Percentiles rank a stretch among this genome's conserved stretches.
Conservation (phyloP, 768 basidiomycete genomes). For the Psilocybe subaeruginosa region DNA sequence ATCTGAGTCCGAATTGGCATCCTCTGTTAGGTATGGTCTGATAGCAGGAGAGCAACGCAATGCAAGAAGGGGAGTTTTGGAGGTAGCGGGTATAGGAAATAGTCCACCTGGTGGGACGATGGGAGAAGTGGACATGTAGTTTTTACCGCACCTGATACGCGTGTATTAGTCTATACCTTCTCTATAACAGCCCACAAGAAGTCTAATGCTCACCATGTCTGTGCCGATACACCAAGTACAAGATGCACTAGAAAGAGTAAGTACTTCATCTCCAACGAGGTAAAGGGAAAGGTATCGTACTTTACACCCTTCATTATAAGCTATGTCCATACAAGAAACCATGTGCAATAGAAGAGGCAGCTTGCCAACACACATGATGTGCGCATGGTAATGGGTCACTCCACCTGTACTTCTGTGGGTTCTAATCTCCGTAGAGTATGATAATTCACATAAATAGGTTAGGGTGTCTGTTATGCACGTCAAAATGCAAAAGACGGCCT, state of each 20-base stretch:
- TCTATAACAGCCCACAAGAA: neutral
- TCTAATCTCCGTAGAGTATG: conserved; percentile 11
- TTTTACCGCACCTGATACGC: conserved; percentile 54
- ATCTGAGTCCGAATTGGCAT: conserved; percentile 31
- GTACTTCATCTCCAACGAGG: conserved; percentile 1
- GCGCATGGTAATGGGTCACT: conserved; percentile 9
- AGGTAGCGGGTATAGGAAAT: conserved; percentile 15
- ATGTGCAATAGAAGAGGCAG: conserved; percentile 11
- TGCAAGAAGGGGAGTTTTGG: conserved; percentile 48
- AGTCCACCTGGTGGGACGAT: conserved; percentile 45
- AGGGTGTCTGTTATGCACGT: neutral
- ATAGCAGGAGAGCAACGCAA: conserved; percentile 62
- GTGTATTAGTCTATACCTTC: conserved; percentile 1
- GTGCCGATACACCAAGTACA: conserved; percentile 14
- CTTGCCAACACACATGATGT: conserved; percentile 2
- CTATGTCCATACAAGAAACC: neutral
- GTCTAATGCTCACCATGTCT: conserved; percentile 20
- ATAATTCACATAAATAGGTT: conserved; percentile 7
- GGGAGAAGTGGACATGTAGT: conserved; percentile 49
- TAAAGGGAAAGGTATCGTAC: neutral
- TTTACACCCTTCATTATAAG: neutral
- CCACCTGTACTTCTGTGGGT: conserved; percentile 15
- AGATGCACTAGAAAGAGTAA: conserved; percentile 6
- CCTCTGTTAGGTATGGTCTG: conserved; percentile 62
- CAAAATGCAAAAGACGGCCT: neutral